Evolutionary conservation across 2,329 filamentous ascomycete genomes (phyloP), one percentile per base, ranked within the genome.

Genomic region (Fusarium bactridioides): DNA sequence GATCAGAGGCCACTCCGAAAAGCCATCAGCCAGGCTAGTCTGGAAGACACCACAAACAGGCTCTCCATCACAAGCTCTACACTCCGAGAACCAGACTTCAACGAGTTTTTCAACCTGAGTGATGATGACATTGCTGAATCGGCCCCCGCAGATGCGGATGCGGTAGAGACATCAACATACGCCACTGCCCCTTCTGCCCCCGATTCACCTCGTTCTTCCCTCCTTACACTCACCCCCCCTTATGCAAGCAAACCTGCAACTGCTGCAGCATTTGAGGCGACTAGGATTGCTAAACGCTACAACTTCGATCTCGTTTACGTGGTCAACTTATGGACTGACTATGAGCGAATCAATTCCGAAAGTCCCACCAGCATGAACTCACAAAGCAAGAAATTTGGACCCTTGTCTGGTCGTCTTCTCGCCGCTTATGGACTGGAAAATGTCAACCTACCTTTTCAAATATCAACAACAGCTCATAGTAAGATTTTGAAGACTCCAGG

Each of bases 241-340:
- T 80, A 83, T 37, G 79, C 81, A 25, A 84, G 80, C 61, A 80
- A 80, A 3, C 83, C 84, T 18, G 85, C 85, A 19, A 80, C 84
- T 23, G 80, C 83, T 1, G 87, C 86, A 6, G 88, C 88, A 12
- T 85, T 88, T 51, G 84, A 88, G 76, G 86, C 86, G 12, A 87
- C 87, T 3, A 82, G 86, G 37, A 88, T 90, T 43, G 88, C 88
- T 10, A 83, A 82, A 8, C 84, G 85, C 59, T 89, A 89, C 77
- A 83, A 87, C 59, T 89, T 90, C 58, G 86, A 89, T 70, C 81
- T 90, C 29, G 83, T 90, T 18, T 90, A 90, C 70, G 84, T 90
- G 35, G 85, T 89, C 69, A 89, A 87, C 69, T 79, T 90, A 19
- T 89, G 88, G 88, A 87, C 88, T 27, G 77, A 79, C 27, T 64